Evolutionary conservation across 441 rosid genomes (phyloP).

Genomic region (Croton setiger): DNA sequence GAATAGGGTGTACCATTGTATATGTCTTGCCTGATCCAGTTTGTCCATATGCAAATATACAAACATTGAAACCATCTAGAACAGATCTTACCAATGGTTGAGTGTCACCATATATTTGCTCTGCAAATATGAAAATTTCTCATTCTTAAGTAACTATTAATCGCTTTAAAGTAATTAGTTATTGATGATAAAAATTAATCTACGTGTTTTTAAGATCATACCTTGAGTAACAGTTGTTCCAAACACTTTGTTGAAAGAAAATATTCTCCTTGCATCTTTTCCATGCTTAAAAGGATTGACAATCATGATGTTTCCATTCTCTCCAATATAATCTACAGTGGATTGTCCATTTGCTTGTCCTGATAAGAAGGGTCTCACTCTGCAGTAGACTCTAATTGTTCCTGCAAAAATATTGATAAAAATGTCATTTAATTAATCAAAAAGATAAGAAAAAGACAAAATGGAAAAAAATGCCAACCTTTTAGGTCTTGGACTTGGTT

Average conservation of each 20-base stretch:
- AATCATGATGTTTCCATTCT: conserved; percentile 89
- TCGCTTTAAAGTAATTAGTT: no score
- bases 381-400: conserved; percentile 81
- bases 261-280: conserved; percentile 78
- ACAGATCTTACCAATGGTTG: conserved; percentile 80
- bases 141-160: conserved; percentile 8
- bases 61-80: conserved; percentile 88
- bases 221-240: conserved; percentile 78
- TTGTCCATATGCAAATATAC: conserved; percentile 98
- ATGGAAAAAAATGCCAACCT: conserved; percentile 38
- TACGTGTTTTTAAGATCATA: conserved; percentile 1
- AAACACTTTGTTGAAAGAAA: conserved; percentile 82
- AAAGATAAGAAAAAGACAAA: neutral
- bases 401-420: conserved; percentile 38
- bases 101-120: conserved; percentile 75
- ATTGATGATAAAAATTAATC: no score
- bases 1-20: conserved; percentile 59
- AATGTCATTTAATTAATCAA: neutral
- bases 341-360: conserved; percentile 61
- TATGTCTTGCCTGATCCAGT: no score
- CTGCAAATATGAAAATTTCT: conserved; percentile 33
- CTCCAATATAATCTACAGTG: conserved; percentile 82
- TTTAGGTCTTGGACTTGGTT: conserved; percentile 98
- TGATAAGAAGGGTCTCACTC: conserved; percentile 79
- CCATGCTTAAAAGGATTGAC: conserved; percentile 79